Percentiles rank a stretch among this genome's conserved stretches.
Evolutionary conservation across 495 filamentous ascomycete species (phyloP).

Genomic region (Xylaria longipes): DNA sequence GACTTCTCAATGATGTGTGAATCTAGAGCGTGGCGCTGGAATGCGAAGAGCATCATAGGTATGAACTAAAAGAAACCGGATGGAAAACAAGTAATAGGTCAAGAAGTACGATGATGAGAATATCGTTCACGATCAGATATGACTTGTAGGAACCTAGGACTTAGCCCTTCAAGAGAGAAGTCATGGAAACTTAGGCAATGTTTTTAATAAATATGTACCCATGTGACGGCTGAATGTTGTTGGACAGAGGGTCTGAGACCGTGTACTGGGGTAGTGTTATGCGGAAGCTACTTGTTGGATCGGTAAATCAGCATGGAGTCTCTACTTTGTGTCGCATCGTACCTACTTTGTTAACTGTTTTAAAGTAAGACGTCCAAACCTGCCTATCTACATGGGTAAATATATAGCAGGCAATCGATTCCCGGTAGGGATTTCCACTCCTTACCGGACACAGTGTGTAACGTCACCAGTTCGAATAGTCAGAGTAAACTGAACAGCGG

Average conservation of each 20-base stretch:
- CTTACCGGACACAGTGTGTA: background rate
- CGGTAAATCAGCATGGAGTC: background rate
- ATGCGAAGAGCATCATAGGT: slow-evolving; percentile 25
- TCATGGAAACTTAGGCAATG: background rate
- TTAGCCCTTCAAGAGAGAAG: background rate
- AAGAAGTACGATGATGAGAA: background rate
- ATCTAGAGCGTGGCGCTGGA: slow-evolving; percentile 36
- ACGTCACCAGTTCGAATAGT: background rate
- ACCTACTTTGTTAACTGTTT: slow-evolving; percentile 22
- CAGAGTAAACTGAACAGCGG: background rate
- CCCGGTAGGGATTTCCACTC: background rate
- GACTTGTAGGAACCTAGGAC: slow-evolving; percentile 8
- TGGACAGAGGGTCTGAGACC: background rate
- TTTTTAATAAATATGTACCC: background rate
- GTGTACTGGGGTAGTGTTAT: background rate
- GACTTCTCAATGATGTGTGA: slow-evolving; percentile 23
- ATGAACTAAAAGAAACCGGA: background rate
- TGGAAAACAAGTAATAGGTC: background rate
- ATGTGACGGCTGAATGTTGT: background rate
- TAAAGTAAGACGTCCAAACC: slow-evolving; percentile 15
- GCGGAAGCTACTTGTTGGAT: background rate
- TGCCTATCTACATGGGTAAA: background rate
- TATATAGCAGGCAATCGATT: background rate
- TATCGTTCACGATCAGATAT: background rate
- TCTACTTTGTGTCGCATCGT: slow-evolving; percentile 1